A percentile compares a stretch with the other conserved stretches of the same genome.
These are phyloP conservation scores for Colletotrichum lupini DNA, from an alignment of 2,329 filamentous ascomycete genomes.

Conservation along the genomic window DNA sequence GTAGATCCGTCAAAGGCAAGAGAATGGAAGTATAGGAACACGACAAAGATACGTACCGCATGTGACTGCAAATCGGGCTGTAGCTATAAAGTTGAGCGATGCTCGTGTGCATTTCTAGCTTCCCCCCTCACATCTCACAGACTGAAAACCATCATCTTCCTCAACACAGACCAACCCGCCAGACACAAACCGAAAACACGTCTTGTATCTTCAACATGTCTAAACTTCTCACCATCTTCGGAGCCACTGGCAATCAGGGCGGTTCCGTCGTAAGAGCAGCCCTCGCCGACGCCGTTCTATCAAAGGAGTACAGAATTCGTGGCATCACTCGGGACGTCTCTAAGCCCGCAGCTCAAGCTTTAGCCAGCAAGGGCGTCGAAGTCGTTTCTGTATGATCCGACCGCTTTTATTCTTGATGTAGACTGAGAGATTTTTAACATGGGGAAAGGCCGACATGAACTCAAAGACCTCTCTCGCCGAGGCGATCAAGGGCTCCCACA, in stretches of 20 bases:
- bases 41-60: too few species aligned
- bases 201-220: constrained; percentile 27
- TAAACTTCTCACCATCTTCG: constrained; percentile 54
- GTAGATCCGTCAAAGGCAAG: too few species aligned
- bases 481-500: constrained; percentile 55
- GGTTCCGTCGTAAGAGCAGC: constrained; percentile 57
- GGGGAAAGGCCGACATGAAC: constrained; percentile 51
- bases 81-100: too few species aligned
- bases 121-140: too few species aligned
- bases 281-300: constrained; percentile 57
- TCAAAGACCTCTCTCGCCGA: constrained; percentile 46
- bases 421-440: not conserved
- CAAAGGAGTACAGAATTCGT: constrained; percentile 55
- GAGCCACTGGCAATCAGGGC: constrained; percentile 61
- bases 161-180: too few species aligned
- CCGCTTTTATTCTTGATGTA: too few species aligned
- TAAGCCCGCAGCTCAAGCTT: constrained; percentile 51
- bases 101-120: too few species aligned
- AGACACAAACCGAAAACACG: too few species aligned
- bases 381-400: constrained; percentile 47
- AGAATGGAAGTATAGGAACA: too few species aligned
- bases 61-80: too few species aligned
- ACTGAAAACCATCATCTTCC: too few species aligned
- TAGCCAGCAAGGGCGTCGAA: constrained; percentile 54
- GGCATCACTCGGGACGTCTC: constrained; percentile 58